Evolutionary conservation across 2,329 filamentous ascomycete genomes (phyloP), one percentile per base, ranked within the genome.

Genomic region (Aureobasidium namibiae): DNA sequence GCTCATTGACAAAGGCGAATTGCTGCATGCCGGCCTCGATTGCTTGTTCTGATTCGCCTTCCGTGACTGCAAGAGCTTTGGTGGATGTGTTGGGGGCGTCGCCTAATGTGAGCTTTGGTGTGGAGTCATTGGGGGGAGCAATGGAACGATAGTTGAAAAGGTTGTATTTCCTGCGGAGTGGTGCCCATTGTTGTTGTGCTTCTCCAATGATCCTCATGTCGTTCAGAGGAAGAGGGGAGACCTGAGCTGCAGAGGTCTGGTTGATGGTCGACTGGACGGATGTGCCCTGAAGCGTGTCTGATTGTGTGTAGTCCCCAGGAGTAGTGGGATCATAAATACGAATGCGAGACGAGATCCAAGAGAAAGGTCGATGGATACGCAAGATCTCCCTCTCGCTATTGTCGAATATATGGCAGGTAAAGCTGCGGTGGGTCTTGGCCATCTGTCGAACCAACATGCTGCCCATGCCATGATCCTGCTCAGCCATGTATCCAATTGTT

Each of bases 371-470:
- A 64, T 86, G 80, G 63, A 87, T 85, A 69, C 79, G 71, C 54
- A 86, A 69, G 8, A 87, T 78, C 68, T 87, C 84, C 63, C 77
- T 79, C 65, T 83, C 80, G 41, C 83, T 72, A 56, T 73, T 74
- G 65, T 86, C 83, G 69, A 87, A 86, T 2, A 87, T 82, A 69
- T 86, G 82, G 5, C 83, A 83, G 14, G 82, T 84, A 62, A 87
- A 86, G 61, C 81, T 80, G 42, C 84, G 74, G 67, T 86, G 83
- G 2, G 83, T 86, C 62, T 75, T 77, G 63, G 83, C 80, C 75
- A 80, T 79, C 67, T 86, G 84, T 58, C 84, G 75, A 16, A 77
- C 76, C 68, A 86, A 73, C 31, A 78, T 76, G 59, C 74, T 79
- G 1, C 77, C 81, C 59, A 86, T 71, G 1, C 83, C 82, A 61